phyloP scores from a whole-genome alignment of 768 basidiomycete species.

The Termitomyces sp. region DNA sequence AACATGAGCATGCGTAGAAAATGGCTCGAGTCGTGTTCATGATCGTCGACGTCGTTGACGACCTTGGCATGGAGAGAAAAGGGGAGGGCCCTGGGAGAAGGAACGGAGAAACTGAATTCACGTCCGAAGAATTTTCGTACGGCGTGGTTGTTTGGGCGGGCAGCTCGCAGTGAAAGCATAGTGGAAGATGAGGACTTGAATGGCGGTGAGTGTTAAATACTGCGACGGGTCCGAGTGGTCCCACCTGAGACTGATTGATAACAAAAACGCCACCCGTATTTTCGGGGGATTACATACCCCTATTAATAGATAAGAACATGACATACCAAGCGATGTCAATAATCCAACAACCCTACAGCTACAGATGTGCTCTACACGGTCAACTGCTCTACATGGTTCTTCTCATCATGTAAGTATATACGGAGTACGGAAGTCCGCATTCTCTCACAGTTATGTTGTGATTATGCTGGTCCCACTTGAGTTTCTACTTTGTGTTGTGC shows the following conservation, averaged over 20 bases:
- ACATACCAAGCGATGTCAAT: not conserved
- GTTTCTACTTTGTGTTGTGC: conserved; percentile 4
- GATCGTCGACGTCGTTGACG: conserved; percentile 35
- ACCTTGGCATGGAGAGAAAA: conserved; percentile 45
- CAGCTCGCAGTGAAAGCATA: conserved; percentile 14
- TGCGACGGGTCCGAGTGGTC: not conserved
- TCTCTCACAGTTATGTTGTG: not conserved
- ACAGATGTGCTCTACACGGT: no score
- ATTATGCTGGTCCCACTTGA: not conserved
- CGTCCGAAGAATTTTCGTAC: conserved; percentile 14
- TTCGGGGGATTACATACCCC: conserved; percentile 9
- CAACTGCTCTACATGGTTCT: no score
- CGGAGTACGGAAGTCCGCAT: not conserved
- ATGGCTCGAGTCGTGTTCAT: conserved; percentile 27
- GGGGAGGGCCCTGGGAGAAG: conserved; percentile 41
- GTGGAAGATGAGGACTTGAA: not conserved
- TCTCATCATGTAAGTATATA: no score
- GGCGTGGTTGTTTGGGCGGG: conserved; percentile 1
- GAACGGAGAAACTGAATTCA: conserved; percentile 26
- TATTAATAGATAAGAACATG: conserved; percentile 1
- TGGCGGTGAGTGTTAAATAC: not conserved
- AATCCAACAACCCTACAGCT: no score
- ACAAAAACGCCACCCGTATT: conserved; percentile 2
- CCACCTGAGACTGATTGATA: conserved; percentile 14
- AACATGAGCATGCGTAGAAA: conserved; percentile 69